Evolutionary conservation across 2,329 filamentous ascomycete genomes (phyloP), one percentile per base, ranked within the genome.

Genomic region (Aureobasidium mangrovei): DNA sequence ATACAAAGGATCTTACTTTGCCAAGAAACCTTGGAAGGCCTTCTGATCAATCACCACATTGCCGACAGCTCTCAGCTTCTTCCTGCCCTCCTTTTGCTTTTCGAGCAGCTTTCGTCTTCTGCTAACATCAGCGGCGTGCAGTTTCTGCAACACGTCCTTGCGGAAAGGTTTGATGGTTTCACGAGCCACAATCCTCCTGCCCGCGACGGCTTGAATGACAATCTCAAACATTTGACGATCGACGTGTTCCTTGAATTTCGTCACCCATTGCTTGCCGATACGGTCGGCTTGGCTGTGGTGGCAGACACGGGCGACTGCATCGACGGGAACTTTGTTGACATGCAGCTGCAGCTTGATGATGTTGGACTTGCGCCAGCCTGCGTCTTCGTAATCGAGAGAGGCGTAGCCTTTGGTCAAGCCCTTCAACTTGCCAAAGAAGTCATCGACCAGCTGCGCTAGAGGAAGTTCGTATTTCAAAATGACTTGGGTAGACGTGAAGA

Each of bases 181-280:
- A 65, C 93, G 78, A 0, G 93, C 93, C 3, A 98, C 81, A 49
- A 98, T 84, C 48, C 85, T 81, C 61, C 82, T 83, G 6, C 55
- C 58, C 0, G 87, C 85, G 0, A 87, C 85, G 3, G 93, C 91
- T 70, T 98, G 93, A 59, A 98, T 97, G 54, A 97, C 77, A 26
- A 98, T 83, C 72, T 98, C 93, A 65, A 95, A 98, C 84, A 97
- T 93, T 69, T 98, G 93, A 18, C 93, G 78, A 64, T 95, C 88
- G 24, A 98, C 91, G 64, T 97, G 91, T 69, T 96, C 84, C 66
- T 95, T 97, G 77, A 98, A 97, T 70, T 95, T 95, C 39, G 81
- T 83, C 4, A 96, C 91, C 93, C 93, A 98, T 55, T 83, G 77
- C 45, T 88, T 79, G 4, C 90, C 93, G 4, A 96, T 75, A 18